Conservation (phyloP, 306 rosid genomes). For the Quercus engelmannii region DNA sequence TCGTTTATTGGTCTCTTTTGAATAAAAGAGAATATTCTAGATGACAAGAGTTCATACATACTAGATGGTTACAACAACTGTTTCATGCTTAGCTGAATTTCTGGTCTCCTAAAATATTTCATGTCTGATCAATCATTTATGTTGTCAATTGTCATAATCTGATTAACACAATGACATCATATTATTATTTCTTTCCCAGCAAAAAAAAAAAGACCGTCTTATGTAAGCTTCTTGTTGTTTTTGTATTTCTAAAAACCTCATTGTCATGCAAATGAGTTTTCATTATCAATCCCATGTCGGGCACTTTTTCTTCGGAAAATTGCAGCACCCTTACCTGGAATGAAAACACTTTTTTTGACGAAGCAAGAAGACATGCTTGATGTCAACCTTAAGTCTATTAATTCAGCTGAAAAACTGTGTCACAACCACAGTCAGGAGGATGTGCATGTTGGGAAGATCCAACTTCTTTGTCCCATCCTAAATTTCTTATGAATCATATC, state of each 20-base stretch:
- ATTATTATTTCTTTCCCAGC: neutral
- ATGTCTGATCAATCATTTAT: neutral
- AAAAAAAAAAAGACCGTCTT: neutral
- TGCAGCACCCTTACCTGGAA: too few species aligned
- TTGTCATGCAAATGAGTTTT: too few species aligned
- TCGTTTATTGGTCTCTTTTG: neutral
- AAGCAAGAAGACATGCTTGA: too few species aligned
- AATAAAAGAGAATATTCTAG: neutral
- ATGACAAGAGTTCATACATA: neutral
- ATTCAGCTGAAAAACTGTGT: too few species aligned
- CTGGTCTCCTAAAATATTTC: neutral
- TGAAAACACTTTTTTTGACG: too few species aligned
- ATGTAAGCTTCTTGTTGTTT: too few species aligned
- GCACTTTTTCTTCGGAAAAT: constrained; percentile 61
- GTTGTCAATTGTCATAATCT: neutral
- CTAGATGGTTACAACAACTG: neutral
- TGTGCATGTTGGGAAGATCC: constrained; percentile 4
- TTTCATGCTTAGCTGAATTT: neutral
- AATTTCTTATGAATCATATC: neutral
- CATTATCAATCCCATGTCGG: constrained; percentile 10
- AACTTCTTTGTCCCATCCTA: neutral
- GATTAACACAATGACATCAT: neutral
- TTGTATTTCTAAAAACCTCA: too few species aligned
- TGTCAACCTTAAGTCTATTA: too few species aligned
- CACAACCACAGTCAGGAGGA: too few species aligned